Conservation (phyloP, 495 filamentous ascomycete species). For the Pseudevernia furfuracea region DNA sequence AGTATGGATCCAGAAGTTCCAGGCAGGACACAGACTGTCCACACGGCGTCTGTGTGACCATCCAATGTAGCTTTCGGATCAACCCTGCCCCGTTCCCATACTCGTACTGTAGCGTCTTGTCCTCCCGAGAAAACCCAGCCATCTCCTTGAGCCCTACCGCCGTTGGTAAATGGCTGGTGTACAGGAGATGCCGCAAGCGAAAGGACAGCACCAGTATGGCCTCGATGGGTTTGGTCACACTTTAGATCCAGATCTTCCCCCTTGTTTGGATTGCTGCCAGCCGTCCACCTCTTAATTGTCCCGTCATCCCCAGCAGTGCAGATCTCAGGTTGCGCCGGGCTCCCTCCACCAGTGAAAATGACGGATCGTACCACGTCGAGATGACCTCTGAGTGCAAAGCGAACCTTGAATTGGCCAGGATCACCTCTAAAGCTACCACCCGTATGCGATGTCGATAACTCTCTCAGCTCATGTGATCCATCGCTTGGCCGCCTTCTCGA, state of each 20-base stretch:
- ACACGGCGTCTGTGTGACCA: slow-evolving; percentile 90
- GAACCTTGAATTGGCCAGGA: slow-evolving; percentile 73
- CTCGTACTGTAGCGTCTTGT: slow-evolving; percentile 83
- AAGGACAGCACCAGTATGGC: slow-evolving; percentile 84
- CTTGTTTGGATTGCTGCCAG: slow-evolving; percentile 33
- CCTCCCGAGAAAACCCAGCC: slow-evolving; percentile 98
- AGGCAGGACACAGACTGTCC: slow-evolving; percentile 92
- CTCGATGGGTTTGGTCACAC: slow-evolving; percentile 89
- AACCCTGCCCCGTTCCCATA: slow-evolving; percentile 90
- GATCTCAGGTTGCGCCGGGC: slow-evolving; percentile 88
- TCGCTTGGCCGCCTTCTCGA: slow-evolving; percentile 55
- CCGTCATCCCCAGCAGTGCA: slow-evolving; percentile 96
- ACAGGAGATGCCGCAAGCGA: slow-evolving; percentile 79
- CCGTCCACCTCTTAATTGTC: slow-evolving; percentile 88
- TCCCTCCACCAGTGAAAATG: slow-evolving; percentile 93
- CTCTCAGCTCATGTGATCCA: slow-evolving; percentile 41
- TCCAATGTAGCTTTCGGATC: slow-evolving; percentile 93
- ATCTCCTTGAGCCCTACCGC: slow-evolving; percentile 74
- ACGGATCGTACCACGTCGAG: slow-evolving; percentile 87
- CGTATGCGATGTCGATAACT: slow-evolving; percentile 31
- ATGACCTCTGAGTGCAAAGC: slow-evolving; percentile 86
- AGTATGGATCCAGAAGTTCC: slow-evolving; percentile 70
- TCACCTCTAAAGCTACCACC: slow-evolving; percentile 44
- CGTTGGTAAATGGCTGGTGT: slow-evolving; percentile 76
- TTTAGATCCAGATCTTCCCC: slow-evolving; percentile 78